Evolutionary conservation across 306 rosid genomes (phyloP), one percentile per base, ranked within the genome.

Genomic region (Malus fusca): DNA sequence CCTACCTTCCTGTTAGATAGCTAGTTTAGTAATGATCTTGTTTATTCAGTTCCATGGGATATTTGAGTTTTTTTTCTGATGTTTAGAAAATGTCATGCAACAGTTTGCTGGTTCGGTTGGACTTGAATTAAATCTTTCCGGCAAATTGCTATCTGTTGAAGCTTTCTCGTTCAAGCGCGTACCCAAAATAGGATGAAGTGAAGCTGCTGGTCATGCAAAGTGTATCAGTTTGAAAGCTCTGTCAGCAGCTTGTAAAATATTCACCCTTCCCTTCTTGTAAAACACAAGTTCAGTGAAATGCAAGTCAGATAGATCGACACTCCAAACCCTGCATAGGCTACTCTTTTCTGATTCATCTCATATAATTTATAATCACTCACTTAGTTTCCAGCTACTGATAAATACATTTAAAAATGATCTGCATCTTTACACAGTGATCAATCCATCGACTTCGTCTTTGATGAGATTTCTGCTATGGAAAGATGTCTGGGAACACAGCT

Each of bases 31-130:
- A 2, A 2, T 6, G 13, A 55, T 21, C 18, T 53, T 52, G 21
- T 19, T 18, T 55, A 58, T 22, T 6, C 10, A 37, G 40, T 73
- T 73, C 5, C 75, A 72, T 55, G 17, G 66, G 26, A 18, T 9
- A 33, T 28, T 26, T 55, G 43, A n/a, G 19, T 13, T 40, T 66
- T 26, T 26, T 66, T 31, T 9, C 73, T 53, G 26, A 75, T 44
- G 21, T 11, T n/a, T 11, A 21, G 42, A 62, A 52, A 61, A 72
- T 28, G 43, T 68, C 43, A 1, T 33, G 40, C 46, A 55, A 58
- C 85, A 82, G 85, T n/a, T 74, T 78, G 77, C 85, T 82, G 13
- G 71, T 74, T 56, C 77, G n/a, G 72, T 43, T 78, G 82, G 59
- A 70, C 35, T 56, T 82, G 46, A 60, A 66, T 40, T 65, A n/a